Evolutionary conservation across 2,329 filamentous ascomycete species (phyloP), one percentile per base, ranked within the genome.

Genomic region (Septoria petroselini): DNA sequence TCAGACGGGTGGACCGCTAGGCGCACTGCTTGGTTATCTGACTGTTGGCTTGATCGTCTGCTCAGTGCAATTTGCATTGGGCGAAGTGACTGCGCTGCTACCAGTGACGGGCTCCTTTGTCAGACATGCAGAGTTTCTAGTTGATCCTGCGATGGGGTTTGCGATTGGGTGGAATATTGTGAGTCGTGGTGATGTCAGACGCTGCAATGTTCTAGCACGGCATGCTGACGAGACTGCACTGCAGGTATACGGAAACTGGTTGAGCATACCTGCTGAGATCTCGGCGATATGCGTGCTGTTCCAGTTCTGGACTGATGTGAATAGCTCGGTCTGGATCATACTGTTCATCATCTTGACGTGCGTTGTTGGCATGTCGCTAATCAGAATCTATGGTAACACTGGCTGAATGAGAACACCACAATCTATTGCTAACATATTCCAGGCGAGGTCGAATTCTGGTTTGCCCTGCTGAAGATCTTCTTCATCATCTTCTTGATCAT

Each of bases 21-120:
- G 75, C 17, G 70, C 78, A 19, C 65, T 81, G 0, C 63, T 81
- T 4, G 77, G 75, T 7, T 80, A 79, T 52, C 62, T 73, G 3
- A 73, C 77, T 5, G 69, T 79, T 14, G 76, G 77, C 1, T 44
- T 73, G 1, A 67, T 79, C 7, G 74, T 77, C 1, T 76, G 73
- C 53, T 69, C 72, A 3, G 75, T 79, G 4, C 73, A 77, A 40
- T 73, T 76, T 47, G 74, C 74, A 0, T 65, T 78, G 14, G 76
- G 76, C 34, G 77, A 79, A 59, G 70, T 78, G 39, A 71, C 73
- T 3, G 75, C 76, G 0, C 63, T 79, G 14, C 59, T 79, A 2
- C 77, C 77, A 0, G 70, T 79, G 3, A 77, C 73, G 2, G 76
- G 77, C 39, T 72, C 69, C 0, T 76, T 77, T 53, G 73, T 76